A percentile compares a stretch with the other conserved stretches of the same genome.
phyloP scores from a whole-genome alignment of 2,329 filamentous ascomycete species.

The Neocatenulostroma microsporum region DNA sequence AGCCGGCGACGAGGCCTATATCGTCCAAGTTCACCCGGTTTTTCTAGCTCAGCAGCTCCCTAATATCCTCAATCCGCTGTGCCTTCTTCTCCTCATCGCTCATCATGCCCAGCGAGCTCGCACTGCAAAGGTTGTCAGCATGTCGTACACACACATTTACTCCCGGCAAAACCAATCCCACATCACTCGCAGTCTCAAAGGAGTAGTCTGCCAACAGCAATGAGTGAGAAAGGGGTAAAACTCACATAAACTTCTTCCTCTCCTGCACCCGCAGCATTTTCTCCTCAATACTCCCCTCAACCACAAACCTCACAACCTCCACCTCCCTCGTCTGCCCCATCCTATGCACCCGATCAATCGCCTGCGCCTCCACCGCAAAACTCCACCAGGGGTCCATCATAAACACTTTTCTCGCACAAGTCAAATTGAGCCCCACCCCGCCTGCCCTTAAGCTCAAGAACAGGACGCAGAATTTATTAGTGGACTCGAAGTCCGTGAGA shows the following conservation, averaged over 20 bases:
- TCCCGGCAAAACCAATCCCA: conserved; percentile 20
- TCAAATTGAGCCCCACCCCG: conserved; percentile 89
- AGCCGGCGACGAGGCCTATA: no score
- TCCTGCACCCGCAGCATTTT: conserved; percentile 92
- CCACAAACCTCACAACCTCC: conserved; percentile 78
- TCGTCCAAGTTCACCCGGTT: no score
- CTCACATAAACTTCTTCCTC: conserved; percentile 89
- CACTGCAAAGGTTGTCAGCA: no score
- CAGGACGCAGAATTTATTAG: conserved; percentile 59
- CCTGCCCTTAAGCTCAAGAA: conserved; percentile 81
- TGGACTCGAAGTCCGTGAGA: conserved; percentile 59
- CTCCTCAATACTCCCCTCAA: conserved; percentile 85
- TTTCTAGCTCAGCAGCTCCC: conserved; percentile 73
- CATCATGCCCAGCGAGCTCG: conserved; percentile 92
- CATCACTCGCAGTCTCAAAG: conserved; percentile 1
- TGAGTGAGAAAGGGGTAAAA: conserved; percentile 22
- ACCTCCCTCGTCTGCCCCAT: conserved; percentile 91
- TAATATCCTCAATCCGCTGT: conserved; percentile 88
- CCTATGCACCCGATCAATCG: conserved; percentile 92
- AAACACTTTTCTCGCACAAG: conserved; percentile 78
- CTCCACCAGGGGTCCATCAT: conserved; percentile 99
- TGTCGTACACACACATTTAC: conserved; percentile 20
- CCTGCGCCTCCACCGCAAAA: conserved; percentile 91
- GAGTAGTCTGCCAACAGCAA: no score
- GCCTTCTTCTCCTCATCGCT: conserved; percentile 85